Evolutionary conservation across 208 protist genomes (phyloP), one percentile per base, ranked within the genome.

Genomic region (Trypanosoma cruzi): DNA sequence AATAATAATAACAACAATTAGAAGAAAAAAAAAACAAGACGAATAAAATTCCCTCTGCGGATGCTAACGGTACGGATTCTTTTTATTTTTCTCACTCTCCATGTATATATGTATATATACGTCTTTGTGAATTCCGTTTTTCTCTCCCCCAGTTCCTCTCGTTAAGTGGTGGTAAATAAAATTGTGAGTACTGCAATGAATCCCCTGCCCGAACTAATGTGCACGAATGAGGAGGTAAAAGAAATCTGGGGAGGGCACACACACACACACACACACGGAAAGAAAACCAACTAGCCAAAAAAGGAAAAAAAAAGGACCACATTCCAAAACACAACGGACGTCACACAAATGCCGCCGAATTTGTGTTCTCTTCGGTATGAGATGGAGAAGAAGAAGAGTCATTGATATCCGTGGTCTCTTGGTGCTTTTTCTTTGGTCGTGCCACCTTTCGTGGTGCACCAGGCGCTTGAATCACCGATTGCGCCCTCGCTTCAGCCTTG

Each of bases 381-480:
- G 48, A 49, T 6, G 44, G 3, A n/a, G 10, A 6, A 4, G 48
- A 22, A 11, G 48, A 8, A 26, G 48, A 2, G 18, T 4, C 20
- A 6, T 8, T 52, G 48, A 2, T 52, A 8, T 37, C 50, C 31
- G 16, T n/a, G 13, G n/a, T 56, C n/a, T 66, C 69, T n/a, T 76
- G 71, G 3, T 34, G 42, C 40, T 61, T 55, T 36, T 76, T 79
- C 28, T 71, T 68, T 28, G 85, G 62, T 2, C 85, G 72, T 1
- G 82, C 76, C 36, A 90, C 85, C 61, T 90, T 90, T 14, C 85
- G 72, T 3, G 85, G 85, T 1, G 72, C 53, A 32, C 73, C 68
- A 28, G 85, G 81, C 1, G 81, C 81, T 14, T 85, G 64, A 44
- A 90, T 80, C 16, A 37, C 48, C 42, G 62, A 37, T 32, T 56